Percentiles rank a stretch among this genome's conserved stretches.
These are phyloP conservation scores for Debaryomyces singareniensis DNA, from an alignment of 1,139 yeast species.

Conservation along the genomic window DNA sequence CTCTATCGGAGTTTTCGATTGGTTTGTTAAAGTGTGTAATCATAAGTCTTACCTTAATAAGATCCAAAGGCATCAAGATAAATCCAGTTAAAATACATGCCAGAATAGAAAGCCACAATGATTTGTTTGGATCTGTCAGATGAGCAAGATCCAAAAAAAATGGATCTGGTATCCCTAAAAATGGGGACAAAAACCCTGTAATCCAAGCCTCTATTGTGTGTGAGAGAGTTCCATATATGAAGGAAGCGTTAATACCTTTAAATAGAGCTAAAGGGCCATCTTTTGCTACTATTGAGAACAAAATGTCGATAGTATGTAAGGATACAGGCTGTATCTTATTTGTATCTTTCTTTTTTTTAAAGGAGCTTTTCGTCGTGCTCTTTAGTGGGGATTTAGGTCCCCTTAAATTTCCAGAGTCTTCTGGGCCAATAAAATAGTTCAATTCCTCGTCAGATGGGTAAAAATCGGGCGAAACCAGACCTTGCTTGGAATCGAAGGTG, in stretches of 20 bases:
- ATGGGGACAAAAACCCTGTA: constrained; percentile 78
- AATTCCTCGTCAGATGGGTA: constrained; percentile 38
- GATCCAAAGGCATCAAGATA: constrained; percentile 74
- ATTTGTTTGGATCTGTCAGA: constrained; percentile 67
- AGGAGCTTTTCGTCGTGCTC: neutral
- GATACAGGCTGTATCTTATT: constrained; percentile 53
- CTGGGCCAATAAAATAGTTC: constrained; percentile 41
- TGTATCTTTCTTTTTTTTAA: constrained; percentile 7
- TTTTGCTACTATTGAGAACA: constrained; percentile 59
- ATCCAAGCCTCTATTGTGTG: constrained; percentile 88
- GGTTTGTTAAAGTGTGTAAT: constrained; percentile 46
- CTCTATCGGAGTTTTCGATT: constrained; percentile 5
- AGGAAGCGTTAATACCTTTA: constrained; percentile 83
- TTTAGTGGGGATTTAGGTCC: constrained; percentile 5
- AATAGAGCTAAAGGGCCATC: constrained; percentile 86
- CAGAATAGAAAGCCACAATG: constrained; percentile 59
- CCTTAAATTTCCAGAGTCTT: neutral
- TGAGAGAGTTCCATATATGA: constrained; percentile 67
- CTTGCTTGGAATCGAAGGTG: constrained; percentile 2
- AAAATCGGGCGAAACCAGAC: constrained; percentile 6
- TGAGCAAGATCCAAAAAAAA: constrained; percentile 77
- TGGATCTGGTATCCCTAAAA: constrained; percentile 86
- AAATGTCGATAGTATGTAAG: constrained; percentile 63
- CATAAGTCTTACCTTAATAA: constrained; percentile 71
- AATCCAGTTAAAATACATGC: constrained; percentile 74